Percentiles rank a stretch among this genome's conserved stretches.
Conservation (phyloP, 176 grass and related monocot genomes). For the Triticum aestivum region DNA sequence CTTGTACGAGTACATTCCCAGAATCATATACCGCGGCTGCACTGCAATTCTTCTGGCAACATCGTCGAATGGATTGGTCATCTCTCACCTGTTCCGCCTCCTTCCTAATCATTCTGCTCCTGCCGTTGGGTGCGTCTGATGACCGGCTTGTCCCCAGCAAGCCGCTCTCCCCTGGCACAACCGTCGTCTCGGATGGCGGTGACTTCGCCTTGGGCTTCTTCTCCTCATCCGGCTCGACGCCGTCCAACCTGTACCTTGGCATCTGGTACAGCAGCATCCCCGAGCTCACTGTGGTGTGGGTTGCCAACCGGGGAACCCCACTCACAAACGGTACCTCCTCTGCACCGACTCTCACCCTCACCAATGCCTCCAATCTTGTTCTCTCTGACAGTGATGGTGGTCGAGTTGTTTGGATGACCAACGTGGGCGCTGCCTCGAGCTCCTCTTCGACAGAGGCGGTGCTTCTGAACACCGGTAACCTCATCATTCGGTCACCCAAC, state of each 20-base stretch:
- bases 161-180: neutral
- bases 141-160: constrained; percentile 14
- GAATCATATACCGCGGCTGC: too few species aligned
- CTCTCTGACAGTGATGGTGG: neutral
- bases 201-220: constrained; percentile 9
- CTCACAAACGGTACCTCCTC: neutral
- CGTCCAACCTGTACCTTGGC: neutral
- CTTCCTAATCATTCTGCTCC: neutral
- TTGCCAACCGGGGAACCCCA: neutral
- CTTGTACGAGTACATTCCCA: too few species aligned
- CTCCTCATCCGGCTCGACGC: neutral
- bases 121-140: neutral
- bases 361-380: neutral
- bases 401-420: neutral
- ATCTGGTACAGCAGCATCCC: neutral
- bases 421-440: neutral
- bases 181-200: neutral
- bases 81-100: neutral
- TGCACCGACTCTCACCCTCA: neutral
- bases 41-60: too few species aligned
- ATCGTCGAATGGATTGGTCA: neutral
- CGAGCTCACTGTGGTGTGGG: neutral
- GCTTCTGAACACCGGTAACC: constrained; percentile 28
- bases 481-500: constrained; percentile 7
- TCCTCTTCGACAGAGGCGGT: neutral